Base-by-base conservation (phyloP, 177 flowering plant species). In the Vitis hybrid region DNA sequence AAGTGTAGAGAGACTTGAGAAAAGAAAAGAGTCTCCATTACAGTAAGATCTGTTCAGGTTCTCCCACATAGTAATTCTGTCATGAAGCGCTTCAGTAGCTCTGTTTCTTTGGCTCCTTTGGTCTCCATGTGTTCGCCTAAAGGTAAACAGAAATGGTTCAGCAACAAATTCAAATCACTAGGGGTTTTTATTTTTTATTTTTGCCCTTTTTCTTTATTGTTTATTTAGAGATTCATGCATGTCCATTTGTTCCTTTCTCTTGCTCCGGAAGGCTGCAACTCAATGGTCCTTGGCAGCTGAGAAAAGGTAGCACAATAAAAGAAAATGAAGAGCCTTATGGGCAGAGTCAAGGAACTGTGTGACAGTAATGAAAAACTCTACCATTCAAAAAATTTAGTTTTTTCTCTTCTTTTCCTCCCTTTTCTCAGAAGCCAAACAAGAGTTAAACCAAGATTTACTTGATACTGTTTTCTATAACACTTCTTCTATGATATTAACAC, bases 41-140 rank as follows among this genome's bases (percentile, higher is more conserved):
- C 0, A 26, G 29, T 26, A 26, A 26, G 29, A 26, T 26, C 29
- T 26, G 29, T 26, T 26, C 29, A 26, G 29, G 29, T 26, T 26
- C 29, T 26, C 0, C 29, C 29, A 26, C 29, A 26, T 26, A 26
- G 0, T 60, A 12, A 22, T 60, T 26, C 62, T 13, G 55, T 26
- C 5, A 77, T 70, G 80, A 66, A 74, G 70, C 51, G 66, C 10
- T 49, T 73, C 69, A 52, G 57, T 14, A 51, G 66, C 39, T 60
- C 77, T 14, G 74, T 57, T 26, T 73, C 74, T 12, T 53, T 66
- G n/a, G 75, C 19, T 48, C 61, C 70, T 39, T 58, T 78, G 33
- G 33, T 69, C 49, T 55, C 78, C 64, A 60, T 63, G 29, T 60
- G 63, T 61, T 33, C 70, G n/a, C 45, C 72, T 7, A 48, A 49